Conservation (phyloP, 805 yeast species). For the Metschnikowia matae region DNA sequence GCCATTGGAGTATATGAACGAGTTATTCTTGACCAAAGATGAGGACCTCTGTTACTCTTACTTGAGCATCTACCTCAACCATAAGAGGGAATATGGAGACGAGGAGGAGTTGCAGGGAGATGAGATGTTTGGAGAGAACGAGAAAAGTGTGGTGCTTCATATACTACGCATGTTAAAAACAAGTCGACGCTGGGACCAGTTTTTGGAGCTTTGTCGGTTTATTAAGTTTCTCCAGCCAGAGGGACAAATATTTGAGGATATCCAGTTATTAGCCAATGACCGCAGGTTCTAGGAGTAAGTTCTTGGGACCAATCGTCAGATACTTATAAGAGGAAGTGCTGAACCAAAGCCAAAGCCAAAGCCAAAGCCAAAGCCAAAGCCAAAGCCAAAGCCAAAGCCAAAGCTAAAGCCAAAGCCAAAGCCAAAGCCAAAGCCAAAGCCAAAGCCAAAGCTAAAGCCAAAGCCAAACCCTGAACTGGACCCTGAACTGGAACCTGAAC, state of each 20-base stretch:
- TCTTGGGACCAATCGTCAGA: too few relatives aligned
- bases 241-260: constrained; percentile 24
- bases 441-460: too few relatives aligned
- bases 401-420: too few relatives aligned
- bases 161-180: constrained; percentile 41
- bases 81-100: constrained; percentile 33
- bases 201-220: constrained; percentile 52
- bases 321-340: too few relatives aligned
- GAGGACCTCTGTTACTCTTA: constrained; percentile 50
- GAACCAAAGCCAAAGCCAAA: too few relatives aligned
- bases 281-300: not conserved
- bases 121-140: constrained; percentile 21
- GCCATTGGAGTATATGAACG: constrained; percentile 44
- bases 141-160: constrained; percentile 38
- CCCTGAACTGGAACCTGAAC: too few relatives aligned
- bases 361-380: too few relatives aligned
- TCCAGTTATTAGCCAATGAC: constrained; percentile 1
- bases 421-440: too few relatives aligned
- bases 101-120: constrained; percentile 1
- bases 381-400: too few relatives aligned
- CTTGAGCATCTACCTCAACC: constrained; percentile 49
- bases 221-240: constrained; percentile 48
- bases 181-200: constrained; percentile 46
- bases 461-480: too few relatives aligned
- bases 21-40: constrained; percentile 36